Evolutionary conservation across 2,329 filamentous ascomycete species (phyloP).

Genomic region (Paracorniculantispora psalliotae): DNA sequence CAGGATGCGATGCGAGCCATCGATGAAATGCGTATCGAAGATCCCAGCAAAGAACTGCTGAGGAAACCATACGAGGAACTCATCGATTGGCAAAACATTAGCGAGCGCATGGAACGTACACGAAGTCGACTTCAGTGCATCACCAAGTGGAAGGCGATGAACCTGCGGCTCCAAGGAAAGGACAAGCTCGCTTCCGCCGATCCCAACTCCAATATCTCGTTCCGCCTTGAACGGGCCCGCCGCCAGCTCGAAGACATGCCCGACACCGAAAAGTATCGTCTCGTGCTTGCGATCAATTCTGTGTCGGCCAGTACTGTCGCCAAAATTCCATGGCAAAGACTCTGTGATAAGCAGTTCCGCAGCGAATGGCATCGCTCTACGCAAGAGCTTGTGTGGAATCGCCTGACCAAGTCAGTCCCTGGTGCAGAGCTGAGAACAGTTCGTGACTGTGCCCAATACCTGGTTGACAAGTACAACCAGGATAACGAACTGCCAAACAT

Average conservation of each 20-base stretch:
- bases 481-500: constrained; percentile 30
- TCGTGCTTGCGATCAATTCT: constrained; percentile 40
- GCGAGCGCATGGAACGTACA: constrained; percentile 54
- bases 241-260: constrained; percentile 38
- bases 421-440: constrained; percentile 26
- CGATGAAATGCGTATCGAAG: constrained; percentile 31
- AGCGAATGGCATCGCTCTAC: constrained; percentile 33
- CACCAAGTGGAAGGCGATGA: constrained; percentile 57
- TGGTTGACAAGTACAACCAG: constrained; percentile 31
- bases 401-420: constrained; percentile 32
- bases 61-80: constrained; percentile 45
- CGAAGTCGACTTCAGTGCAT: constrained; percentile 64
- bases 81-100: constrained; percentile 63
- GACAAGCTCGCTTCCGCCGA: constrained; percentile 29
- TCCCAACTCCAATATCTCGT: constrained; percentile 33
- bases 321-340: constrained; percentile 45
- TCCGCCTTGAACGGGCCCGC: constrained; percentile 39
- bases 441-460: constrained; percentile 30
- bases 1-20: constrained; percentile 47
- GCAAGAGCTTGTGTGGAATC: constrained; percentile 36
- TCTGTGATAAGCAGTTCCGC: constrained; percentile 38
- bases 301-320: constrained; percentile 28
- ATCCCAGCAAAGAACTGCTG: constrained; percentile 27
- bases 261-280: constrained; percentile 38
- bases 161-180: constrained; percentile 29